These are phyloP conservation scores for Pezicula neosporulosa DNA, from an alignment of 2,329 filamentous ascomycete genomes.

Conservation along the genomic window DNA sequence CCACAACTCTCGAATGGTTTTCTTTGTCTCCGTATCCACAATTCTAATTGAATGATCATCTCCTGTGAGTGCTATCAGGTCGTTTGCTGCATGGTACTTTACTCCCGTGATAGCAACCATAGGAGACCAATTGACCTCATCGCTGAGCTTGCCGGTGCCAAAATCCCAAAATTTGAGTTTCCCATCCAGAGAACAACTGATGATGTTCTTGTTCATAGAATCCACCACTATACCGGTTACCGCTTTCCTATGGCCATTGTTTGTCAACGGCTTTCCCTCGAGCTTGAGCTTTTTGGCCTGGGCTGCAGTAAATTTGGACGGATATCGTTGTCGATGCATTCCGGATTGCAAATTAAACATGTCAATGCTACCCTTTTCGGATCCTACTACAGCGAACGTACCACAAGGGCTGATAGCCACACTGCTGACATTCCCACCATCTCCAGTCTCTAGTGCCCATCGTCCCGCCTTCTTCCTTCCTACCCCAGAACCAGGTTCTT, in stretches of 20 bases:
- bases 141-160: slow-evolving; percentile 70
- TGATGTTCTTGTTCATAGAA: slow-evolving; percentile 78
- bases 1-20: slow-evolving; percentile 90
- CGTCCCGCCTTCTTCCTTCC: slow-evolving; percentile 87
- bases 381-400: slow-evolving; percentile 89
- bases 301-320: slow-evolving; percentile 70
- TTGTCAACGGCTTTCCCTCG: slow-evolving; percentile 25
- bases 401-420: slow-evolving; percentile 90
- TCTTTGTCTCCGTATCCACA: slow-evolving; percentile 85
- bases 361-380: slow-evolving; percentile 77
- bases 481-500: slow-evolving; percentile 97
- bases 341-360: slow-evolving; percentile 98
- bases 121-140: slow-evolving; percentile 80
- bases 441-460: slow-evolving; percentile 87
- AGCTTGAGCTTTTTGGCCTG: slow-evolving; percentile 74
- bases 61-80: slow-evolving; percentile 84
- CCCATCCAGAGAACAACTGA: slow-evolving; percentile 86
- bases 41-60: slow-evolving; percentile 85
- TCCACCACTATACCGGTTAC: slow-evolving; percentile 88
- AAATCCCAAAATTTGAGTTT: slow-evolving; percentile 99
- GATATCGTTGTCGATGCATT: slow-evolving; percentile 81
- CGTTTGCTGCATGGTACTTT: slow-evolving; percentile 77
- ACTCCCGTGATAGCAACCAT: slow-evolving; percentile 74
- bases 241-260: slow-evolving; percentile 60
- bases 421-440: slow-evolving; percentile 77